phyloP scores from a whole-genome alignment of 1,284 basidiomycete genomes.

The Naganishia albida region DNA sequence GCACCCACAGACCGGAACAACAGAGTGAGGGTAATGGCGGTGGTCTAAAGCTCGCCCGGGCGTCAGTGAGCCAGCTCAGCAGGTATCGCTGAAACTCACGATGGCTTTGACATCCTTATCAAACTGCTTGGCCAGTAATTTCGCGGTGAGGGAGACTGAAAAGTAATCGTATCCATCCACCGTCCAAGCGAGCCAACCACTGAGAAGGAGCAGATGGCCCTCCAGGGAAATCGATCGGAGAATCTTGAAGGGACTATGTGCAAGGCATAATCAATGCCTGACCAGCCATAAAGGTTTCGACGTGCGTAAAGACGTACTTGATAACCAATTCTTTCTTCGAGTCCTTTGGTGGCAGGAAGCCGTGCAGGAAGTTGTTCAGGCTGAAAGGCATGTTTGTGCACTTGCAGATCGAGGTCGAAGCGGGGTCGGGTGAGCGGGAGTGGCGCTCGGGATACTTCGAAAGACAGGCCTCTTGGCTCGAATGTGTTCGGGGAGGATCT shows the following conservation, averaged over 20 bases:
- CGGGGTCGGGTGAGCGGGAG: no score
- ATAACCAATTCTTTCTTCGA: conserved; percentile 6
- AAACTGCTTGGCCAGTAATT: conserved; percentile 58
- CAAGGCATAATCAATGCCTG: neutral
- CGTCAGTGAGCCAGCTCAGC: no score
- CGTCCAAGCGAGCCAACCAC: conserved; percentile 34
- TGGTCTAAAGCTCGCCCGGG: conserved; percentile 52
- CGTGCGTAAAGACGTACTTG: neutral
- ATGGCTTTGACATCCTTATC: conserved; percentile 43
- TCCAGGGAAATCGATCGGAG: conserved; percentile 26
- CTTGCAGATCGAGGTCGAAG: no score
- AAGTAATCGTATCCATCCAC: conserved; percentile 13
- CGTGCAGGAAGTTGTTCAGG: neutral
- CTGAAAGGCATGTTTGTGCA: neutral
- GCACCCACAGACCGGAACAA: conserved; percentile 87
- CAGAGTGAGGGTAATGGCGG: conserved; percentile 86
- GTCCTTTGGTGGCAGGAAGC: conserved; percentile 13
- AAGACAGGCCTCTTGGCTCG: no score
- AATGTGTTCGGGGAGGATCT: no score
- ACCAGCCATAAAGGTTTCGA: neutral
- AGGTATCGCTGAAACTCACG: conserved; percentile 33
- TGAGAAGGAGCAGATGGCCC: conserved; percentile 27
- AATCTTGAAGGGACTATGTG: conserved; percentile 30
- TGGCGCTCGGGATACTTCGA: no score
- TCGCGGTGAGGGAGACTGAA: conserved; percentile 33